phyloP scores from a whole-genome alignment of 371 early-diverging fungal genomes.

The Zopfochytrium polystomum region DNA sequence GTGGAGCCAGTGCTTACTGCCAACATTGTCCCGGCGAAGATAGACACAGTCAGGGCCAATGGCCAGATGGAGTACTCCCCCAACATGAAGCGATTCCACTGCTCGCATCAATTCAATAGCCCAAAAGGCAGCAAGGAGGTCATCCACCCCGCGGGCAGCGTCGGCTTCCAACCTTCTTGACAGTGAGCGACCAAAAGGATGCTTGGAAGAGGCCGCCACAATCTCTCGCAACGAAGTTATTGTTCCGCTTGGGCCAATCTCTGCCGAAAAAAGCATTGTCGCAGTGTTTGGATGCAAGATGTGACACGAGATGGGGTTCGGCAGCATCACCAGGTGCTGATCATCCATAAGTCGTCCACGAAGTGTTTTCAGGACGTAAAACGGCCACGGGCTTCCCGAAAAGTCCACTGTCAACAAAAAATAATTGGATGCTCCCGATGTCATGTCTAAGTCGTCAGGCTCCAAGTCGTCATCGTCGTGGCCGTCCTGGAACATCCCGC shows the following conservation, averaged over 20 bases:
- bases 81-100: slow-evolving; percentile 37
- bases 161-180: not conserved
- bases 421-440: not conserved
- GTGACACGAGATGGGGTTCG: slow-evolving; percentile 20
- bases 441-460: not conserved
- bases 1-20: slow-evolving; percentile 4
- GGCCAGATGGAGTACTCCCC: slow-evolving; percentile 37
- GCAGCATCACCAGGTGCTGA: slow-evolving; percentile 10
- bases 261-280: not conserved
- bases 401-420: slow-evolving; percentile 26
- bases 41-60: not conserved
- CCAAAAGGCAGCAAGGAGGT: slow-evolving; percentile 43
- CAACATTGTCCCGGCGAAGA: not conserved
- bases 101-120: slow-evolving; percentile 36
- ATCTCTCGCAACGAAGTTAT: slow-evolving; percentile 17
- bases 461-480: slow-evolving; percentile 20
- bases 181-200: slow-evolving; percentile 21
- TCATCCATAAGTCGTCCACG: slow-evolving; percentile 13
- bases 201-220: slow-evolving; percentile 17
- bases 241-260: not conserved
- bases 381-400: slow-evolving; percentile 29
- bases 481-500: not conserved
- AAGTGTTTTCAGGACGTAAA: slow-evolving; percentile 18
- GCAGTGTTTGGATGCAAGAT: slow-evolving; percentile 8
- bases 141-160: slow-evolving; percentile 33